Percentiles rank a stretch among this genome's conserved stretches.
These are phyloP conservation scores for Gaultheria prostrata DNA, from an alignment of 148 eudicot species.

Conservation along the genomic window DNA sequence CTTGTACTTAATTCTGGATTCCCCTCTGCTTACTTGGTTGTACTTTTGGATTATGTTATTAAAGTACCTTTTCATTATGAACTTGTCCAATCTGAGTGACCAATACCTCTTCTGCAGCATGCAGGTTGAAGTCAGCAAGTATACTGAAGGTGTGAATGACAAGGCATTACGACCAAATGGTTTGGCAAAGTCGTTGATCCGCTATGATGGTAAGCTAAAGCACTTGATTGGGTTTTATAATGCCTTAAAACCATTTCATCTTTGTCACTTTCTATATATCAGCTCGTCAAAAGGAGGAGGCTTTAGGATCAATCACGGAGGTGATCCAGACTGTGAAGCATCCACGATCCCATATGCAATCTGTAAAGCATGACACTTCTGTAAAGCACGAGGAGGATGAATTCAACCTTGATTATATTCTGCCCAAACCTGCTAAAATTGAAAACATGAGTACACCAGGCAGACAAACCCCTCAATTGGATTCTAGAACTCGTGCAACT, in stretches of 20 bases:
- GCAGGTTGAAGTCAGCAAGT: slow-evolving; percentile 99
- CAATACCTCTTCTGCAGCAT: slow-evolving; percentile 49
- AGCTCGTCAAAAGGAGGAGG: slow-evolving; percentile 98
- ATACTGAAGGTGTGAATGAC: slow-evolving; percentile 85
- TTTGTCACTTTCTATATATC: slow-evolving; percentile 21
- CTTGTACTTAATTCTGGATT: neutral
- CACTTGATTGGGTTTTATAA: neutral
- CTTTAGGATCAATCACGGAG: slow-evolving; percentile 83
- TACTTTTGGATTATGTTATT: slow-evolving; percentile 4
- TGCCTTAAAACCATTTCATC: slow-evolving; percentile 9
- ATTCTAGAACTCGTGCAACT: slow-evolving; percentile 28
- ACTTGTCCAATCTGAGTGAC: slow-evolving; percentile 17
- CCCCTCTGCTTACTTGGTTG: neutral
- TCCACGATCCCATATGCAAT: slow-evolving; percentile 54
- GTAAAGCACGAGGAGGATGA: slow-evolving; percentile 40
- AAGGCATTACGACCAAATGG: slow-evolving; percentile 91
- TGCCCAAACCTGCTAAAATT: slow-evolving; percentile 46
- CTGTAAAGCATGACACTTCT: slow-evolving; percentile 43
- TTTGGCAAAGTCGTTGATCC: slow-evolving; percentile 82
- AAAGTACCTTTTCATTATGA: neutral
- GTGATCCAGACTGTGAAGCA: slow-evolving; percentile 90
- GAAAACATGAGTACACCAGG: slow-evolving; percentile 45
- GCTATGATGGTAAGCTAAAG: slow-evolving; percentile 76
- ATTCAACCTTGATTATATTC: slow-evolving; percentile 40
- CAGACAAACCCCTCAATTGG: slow-evolving; percentile 44